Conservation (phyloP, 148 eudicot genomes). For the Nyssa sinensis region DNA sequence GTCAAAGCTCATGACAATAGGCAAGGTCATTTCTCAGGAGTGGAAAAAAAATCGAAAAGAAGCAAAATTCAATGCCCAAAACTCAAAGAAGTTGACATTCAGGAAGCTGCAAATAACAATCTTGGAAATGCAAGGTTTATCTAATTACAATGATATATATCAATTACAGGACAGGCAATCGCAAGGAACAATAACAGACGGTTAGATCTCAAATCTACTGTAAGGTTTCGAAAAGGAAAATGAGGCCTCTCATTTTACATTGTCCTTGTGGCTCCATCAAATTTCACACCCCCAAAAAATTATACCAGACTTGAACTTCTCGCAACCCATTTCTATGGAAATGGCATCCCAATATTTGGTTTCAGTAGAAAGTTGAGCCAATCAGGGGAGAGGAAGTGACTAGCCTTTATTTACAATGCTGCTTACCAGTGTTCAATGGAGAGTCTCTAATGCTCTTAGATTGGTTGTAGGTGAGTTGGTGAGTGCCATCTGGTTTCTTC, state of each 20-base stretch:
- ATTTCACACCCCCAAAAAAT: slow-evolving; percentile 13
- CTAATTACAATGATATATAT: slow-evolving; percentile 2
- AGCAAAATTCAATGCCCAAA: not conserved
- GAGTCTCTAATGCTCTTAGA: slow-evolving; percentile 51
- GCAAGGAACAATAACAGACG: slow-evolving; percentile 12
- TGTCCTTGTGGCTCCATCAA: slow-evolving; percentile 2
- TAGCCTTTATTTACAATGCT: slow-evolving; percentile 35
- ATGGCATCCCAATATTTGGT: not conserved
- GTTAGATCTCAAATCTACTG: slow-evolving; percentile 16
- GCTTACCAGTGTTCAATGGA: slow-evolving; percentile 50
- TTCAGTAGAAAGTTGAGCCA: not conserved
- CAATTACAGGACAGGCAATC: slow-evolving; percentile 11
- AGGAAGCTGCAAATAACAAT: slow-evolving; percentile 6
- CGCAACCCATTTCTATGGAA: not conserved
- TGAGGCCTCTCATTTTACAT: not conserved
- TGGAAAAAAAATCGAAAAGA: not conserved
- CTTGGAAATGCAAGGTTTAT: not conserved
- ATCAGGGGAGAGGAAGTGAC: not conserved
- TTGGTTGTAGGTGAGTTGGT: slow-evolving; percentile 42
- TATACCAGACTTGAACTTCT: not conserved
- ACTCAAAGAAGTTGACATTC: not conserved
- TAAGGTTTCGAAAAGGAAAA: not conserved
- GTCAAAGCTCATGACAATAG: not conserved
- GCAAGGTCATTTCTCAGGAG: no score
- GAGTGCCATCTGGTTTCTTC: slow-evolving; percentile 56